Conservation (phyloP, 768 basidiomycete species). For the Tulasnella sp. region DNA sequence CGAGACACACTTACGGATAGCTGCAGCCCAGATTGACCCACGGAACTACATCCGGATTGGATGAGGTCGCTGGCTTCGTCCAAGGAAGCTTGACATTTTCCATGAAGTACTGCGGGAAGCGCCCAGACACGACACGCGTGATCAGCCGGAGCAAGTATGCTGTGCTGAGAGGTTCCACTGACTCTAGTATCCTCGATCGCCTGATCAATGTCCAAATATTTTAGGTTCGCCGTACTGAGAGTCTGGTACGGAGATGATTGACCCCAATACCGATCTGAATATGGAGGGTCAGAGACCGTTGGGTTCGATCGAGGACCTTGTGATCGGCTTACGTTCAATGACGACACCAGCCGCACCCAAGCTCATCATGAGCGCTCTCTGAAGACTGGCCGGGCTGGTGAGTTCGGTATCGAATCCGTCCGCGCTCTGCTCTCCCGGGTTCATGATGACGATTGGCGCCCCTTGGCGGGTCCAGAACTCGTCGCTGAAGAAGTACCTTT, state of each 20-base stretch:
- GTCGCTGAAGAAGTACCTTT: slow-evolving; percentile 20
- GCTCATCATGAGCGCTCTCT: neutral
- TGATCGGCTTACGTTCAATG: slow-evolving; percentile 15
- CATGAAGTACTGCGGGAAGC: slow-evolving; percentile 14
- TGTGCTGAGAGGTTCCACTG: neutral
- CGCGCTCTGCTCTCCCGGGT: slow-evolving; percentile 15
- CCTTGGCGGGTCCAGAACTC: slow-evolving; percentile 1
- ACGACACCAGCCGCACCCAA: slow-evolving; percentile 17
- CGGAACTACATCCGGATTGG: neutral
- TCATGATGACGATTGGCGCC: slow-evolving; percentile 15
- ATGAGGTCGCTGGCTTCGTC: neutral
- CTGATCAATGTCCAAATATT: neutral
- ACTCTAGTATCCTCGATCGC: slow-evolving; percentile 7
- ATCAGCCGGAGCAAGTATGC: too few species aligned
- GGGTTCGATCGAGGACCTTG: neutral
- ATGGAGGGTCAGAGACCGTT: neutral
- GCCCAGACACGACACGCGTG: too few species aligned
- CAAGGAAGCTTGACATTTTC: slow-evolving; percentile 15
- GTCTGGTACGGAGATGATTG: slow-evolving; percentile 3
- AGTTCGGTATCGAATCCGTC: neutral
- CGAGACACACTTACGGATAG: neutral
- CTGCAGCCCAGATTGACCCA: slow-evolving; percentile 14
- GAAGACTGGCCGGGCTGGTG: neutral
- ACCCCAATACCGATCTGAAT: slow-evolving; percentile 14
- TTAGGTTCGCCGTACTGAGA: slow-evolving; percentile 2